These are phyloP conservation scores for Sindora glabra DNA, from an alignment of 306 rosid genomes.

Conservation along the genomic window DNA sequence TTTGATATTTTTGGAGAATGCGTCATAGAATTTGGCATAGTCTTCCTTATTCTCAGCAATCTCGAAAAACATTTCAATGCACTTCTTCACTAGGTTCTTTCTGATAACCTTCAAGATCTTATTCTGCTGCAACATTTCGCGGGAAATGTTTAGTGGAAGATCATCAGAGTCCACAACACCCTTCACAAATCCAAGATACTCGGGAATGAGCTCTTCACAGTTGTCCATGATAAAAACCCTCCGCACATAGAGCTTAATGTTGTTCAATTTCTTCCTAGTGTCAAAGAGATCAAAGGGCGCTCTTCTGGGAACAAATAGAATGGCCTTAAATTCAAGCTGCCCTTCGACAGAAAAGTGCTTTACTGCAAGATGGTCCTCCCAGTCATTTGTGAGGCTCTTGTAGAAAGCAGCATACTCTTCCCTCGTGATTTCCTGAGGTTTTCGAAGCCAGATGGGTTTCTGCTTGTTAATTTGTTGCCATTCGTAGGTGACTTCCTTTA, in stretches of 20 bases:
- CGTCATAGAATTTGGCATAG: constrained; percentile 41
- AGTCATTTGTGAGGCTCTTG: constrained; percentile 59
- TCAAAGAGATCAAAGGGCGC: constrained; percentile 59
- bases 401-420: constrained; percentile 60
- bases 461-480: constrained; percentile 62
- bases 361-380: constrained; percentile 61
- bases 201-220: constrained; percentile 56
- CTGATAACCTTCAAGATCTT: constrained; percentile 53
- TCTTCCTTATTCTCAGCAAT: constrained; percentile 59
- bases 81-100: constrained; percentile 54
- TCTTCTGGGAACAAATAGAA: constrained; percentile 49
- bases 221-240: constrained; percentile 69
- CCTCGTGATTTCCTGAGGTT: constrained; percentile 48
- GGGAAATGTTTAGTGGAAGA: constrained; percentile 54
- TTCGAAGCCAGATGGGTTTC: constrained; percentile 55
- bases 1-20: constrained; percentile 53
- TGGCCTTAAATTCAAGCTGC: constrained; percentile 50
- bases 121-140: constrained; percentile 54
- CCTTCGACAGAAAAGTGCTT: constrained; percentile 61
- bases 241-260: constrained; percentile 50
- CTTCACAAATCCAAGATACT: constrained; percentile 49
- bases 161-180: constrained; percentile 65
- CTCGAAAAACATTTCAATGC: constrained; percentile 56
- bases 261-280: constrained; percentile 50
- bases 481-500: constrained; percentile 55